Evolutionary conservation across 1,139 yeast species (phyloP).

Genomic region (Wickerhamomyces sp.): DNA sequence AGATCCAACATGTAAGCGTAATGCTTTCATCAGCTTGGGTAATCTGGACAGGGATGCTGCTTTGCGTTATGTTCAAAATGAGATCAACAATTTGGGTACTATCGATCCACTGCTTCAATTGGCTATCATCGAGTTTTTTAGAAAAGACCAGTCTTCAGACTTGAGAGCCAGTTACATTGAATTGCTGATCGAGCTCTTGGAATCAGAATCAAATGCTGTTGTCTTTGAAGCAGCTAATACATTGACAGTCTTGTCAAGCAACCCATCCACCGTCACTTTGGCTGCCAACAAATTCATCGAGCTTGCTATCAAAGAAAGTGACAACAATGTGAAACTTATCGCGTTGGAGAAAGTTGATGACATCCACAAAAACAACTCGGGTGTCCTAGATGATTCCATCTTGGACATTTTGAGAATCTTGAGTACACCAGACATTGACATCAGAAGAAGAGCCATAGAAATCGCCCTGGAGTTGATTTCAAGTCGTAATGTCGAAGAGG

Average conservation of each 20-base stretch:
- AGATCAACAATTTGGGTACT: slow-evolving; percentile 55
- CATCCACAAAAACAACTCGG: slow-evolving; percentile 71
- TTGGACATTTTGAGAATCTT: slow-evolving; percentile 84
- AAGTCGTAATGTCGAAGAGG: slow-evolving; percentile 90
- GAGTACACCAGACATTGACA: slow-evolving; percentile 84
- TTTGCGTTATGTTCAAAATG: slow-evolving; percentile 72
- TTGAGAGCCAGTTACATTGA: slow-evolving; percentile 69
- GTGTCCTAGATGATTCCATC: slow-evolving; percentile 78
- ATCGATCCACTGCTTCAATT: slow-evolving; percentile 84
- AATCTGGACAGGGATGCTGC: slow-evolving; percentile 84
- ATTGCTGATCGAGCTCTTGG: slow-evolving; percentile 68
- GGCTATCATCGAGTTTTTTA: slow-evolving; percentile 86
- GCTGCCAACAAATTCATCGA: slow-evolving; percentile 87
- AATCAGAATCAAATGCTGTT: slow-evolving; percentile 69
- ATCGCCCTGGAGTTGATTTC: slow-evolving; percentile 77
- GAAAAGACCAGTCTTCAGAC: slow-evolving; percentile 66
- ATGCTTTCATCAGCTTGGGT: slow-evolving; percentile 87
- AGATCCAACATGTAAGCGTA: slow-evolving; percentile 92
- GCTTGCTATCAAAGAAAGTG: slow-evolving; percentile 86
- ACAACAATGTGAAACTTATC: slow-evolving; percentile 88
- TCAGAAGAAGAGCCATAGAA: slow-evolving; percentile 80
- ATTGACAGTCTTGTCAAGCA: slow-evolving; percentile 65
- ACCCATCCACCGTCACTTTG: slow-evolving; percentile 60
- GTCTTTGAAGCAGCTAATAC: slow-evolving; percentile 91
- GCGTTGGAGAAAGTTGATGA: slow-evolving; percentile 83